Evolutionary conservation across 192 early-diverging fungal genomes (phyloP), one percentile per base, ranked within the genome.

Genomic region (Linnemannia schmuckeri): DNA sequence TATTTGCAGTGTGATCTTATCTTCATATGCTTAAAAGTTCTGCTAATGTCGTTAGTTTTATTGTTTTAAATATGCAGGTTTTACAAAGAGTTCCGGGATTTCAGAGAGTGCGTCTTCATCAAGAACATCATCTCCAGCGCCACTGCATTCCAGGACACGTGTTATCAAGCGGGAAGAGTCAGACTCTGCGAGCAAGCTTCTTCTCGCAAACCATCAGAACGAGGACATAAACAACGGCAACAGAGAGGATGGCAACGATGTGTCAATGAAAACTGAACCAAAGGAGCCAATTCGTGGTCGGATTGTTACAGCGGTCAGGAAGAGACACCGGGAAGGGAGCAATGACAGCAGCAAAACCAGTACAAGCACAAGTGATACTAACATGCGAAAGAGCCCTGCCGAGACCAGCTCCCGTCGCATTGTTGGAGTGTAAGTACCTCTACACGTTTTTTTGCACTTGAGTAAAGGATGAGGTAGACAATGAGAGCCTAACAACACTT

Each of bases 161-260:
- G 68, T 24, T 12, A 74, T 84, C 63, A 84, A 84, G 46, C 82
- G 82, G 37, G 82, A 84, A 30, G 77, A 78, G 33, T 84, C 83
- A 18, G 75, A 82, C 6, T 44, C 49, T 10, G 24, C 70, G 4
- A 42, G 63, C 20, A n/a, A 30, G 1, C 75, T 72, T 24, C 47
- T 76, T 9, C 33, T 33, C 41, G 70, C 55, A 7, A 74, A 41
- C 41, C 61, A 66, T 24, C 61, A 33, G 12, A 27, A 33, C 61
- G 10, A 33, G 10, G 10, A 66, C 13, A 10, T 1, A 2, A 27
- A 13, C 30, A 10, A 33, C 61, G 24, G 27, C 0, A 30, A 66
- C 27, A 17, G 12, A 0, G 30, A 66, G 10, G 61, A 15, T 66
- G 61, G 33, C 13, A 4, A 13, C 61, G 61, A 66, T 33, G 17